Percentiles rank a stretch among this genome's conserved stretches.
These are phyloP conservation scores for Aureobasidium sp. DNA, from an alignment of 2,329 filamentous ascomycete genomes.

Conservation along the genomic window DNA sequence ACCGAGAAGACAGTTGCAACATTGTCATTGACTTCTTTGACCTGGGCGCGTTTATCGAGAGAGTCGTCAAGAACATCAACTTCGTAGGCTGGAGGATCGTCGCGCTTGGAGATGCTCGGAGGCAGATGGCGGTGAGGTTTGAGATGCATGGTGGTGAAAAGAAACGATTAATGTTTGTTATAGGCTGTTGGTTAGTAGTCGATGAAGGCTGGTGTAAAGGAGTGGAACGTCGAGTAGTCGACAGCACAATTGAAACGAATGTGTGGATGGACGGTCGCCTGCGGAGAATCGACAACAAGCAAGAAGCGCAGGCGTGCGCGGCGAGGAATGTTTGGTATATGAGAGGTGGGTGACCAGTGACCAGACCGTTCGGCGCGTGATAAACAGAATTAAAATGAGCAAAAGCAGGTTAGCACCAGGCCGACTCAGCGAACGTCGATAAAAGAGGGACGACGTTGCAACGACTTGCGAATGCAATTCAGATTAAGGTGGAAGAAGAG, in stretches of 20 bases:
- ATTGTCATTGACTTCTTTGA: slow-evolving; percentile 16
- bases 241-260: slow-evolving; percentile 1
- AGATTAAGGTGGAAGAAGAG: slow-evolving; percentile 3
- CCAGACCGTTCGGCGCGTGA: slow-evolving; percentile 13
- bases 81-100: neutral
- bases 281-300: slow-evolving; percentile 13
- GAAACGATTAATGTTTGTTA: neutral
- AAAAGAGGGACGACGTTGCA: slow-evolving; percentile 16
- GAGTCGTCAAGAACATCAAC: neutral
- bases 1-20: slow-evolving; percentile 34
- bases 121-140: slow-evolving; percentile 10
- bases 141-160: neutral
- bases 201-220: slow-evolving; percentile 2
- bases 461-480: slow-evolving; percentile 3
- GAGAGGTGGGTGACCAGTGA: slow-evolving; percentile 6
- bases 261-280: slow-evolving; percentile 2
- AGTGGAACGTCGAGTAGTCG: slow-evolving; percentile 12
- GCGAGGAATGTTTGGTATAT: slow-evolving; percentile 17
- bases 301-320: slow-evolving; percentile 11
- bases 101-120: neutral
- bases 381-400: slow-evolving; percentile 17
- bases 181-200: slow-evolving; percentile 10
- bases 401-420: slow-evolving; percentile 12
- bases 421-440: slow-evolving; percentile 4
- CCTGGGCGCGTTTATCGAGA: slow-evolving; percentile 14